Evolutionary conservation across 2,329 filamentous ascomycete genomes (phyloP), one percentile per base, ranked within the genome.

Genomic region (Tolypocladium inflatum): DNA sequence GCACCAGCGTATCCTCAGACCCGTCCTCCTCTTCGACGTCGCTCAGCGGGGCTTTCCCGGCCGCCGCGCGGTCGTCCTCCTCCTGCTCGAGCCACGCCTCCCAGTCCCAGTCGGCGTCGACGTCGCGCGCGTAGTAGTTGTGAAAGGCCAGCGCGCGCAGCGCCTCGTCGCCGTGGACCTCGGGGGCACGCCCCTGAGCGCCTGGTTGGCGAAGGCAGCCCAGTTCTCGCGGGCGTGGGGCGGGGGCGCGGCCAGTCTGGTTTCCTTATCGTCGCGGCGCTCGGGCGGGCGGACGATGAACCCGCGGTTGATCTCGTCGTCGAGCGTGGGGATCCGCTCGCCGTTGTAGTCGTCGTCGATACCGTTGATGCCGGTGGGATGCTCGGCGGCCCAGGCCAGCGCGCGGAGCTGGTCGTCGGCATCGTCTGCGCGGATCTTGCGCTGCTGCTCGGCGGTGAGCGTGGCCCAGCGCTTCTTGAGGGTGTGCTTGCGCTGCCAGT

Each of bases 401-500:
- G 68, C 67, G 6, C 71, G 67, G 10, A 75, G 67, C 2, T 64
- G 64, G 35, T 74, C 69, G 52, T 73, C 70, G 30, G 70, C 65
- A 56, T 73, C 72, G 3, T 71, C 67, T 1, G 67, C 67, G n/a
- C 65, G 64, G 51, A 81, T 73, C 13, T 71, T 68, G 35, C 69
- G 61, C 63, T 71, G 73, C 62, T 78, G 66, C 42, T 70, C 66
- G 1, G 64, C 58, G 0, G 68, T 67, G 42, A 81, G 72, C 4
- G 64, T 61, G 35, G 63, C 52, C 73, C 76, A 81, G 4, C 70
- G 70, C 57, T 73, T 74, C 68, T 80, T 80, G 60, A 74, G 67
- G 38, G 71, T 71, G 57, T 80, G 77, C 63, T 73, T 74, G 38
- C 65, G 70, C 64, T 70, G 70, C 78, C 78, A 80, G 64, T 76